Base-by-base conservation (phyloP, 208 protist species). In the Leishmania tarentolae region DNA sequence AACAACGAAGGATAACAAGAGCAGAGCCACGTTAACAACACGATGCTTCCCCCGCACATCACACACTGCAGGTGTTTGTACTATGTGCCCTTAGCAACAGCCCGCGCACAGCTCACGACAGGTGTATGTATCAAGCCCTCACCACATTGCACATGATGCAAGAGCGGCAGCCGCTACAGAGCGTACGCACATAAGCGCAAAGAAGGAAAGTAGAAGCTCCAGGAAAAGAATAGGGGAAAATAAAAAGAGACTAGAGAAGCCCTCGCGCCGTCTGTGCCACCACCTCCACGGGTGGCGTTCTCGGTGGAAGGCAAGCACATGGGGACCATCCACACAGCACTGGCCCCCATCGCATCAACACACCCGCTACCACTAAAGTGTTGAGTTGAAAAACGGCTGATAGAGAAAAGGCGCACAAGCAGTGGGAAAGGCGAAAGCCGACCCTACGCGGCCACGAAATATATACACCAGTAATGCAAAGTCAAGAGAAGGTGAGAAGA, bases 401-500 rank as follows among this genome's bases (percentile, higher is more conserved):
- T 5, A 24, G n/a, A 35, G 28, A 28, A 5, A 72, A 72, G 42
- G 24, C 42, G 37, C 42, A 72, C 21, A 50, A n/a, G 40, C 42
- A 52, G 24, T 21, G 37, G 44, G 42, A 6, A 11, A 46, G 42
- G 5, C 19, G 24, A 72, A 17, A 52, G 42, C 8, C 40, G 6
- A 15, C 0, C 19, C 68, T 13, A 72, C 6, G 13, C 2, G 13
- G 15, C 42, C 11, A 2, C 47, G 37, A 53, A 31, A 83, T 37
- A 50, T 46, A 53, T 37, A 78, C 19, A 73, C 56, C 37, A 35
- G 52, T 19, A 61, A 70, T 69, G 50, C 46, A 71, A 31, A 68
- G 50, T 65, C 46, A 42, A 77, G 68, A 73, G 66, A 72, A 50
- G 78, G 56, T 47, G 66, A 78, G 35, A 83, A 78, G 47, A 57